Percentiles rank a stretch among this genome's conserved stretches.
Evolutionary conservation across 2,329 filamentous ascomycete genomes (phyloP).

Genomic region (Bipolaris cookei): DNA sequence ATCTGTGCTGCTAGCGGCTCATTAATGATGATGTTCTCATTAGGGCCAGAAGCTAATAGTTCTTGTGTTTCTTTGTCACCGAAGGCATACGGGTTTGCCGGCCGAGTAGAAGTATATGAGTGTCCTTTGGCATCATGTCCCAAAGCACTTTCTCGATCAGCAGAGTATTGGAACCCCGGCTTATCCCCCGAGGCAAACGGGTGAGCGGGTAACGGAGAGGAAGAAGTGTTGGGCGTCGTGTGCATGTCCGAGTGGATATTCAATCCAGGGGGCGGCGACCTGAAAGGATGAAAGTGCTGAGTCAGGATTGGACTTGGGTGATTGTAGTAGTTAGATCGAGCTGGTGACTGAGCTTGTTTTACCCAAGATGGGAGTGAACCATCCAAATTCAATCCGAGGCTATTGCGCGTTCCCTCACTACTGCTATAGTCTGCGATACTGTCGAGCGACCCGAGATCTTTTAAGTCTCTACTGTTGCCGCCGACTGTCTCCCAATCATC

Average conservation of each 20-base stretch:
- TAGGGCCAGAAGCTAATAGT: slow-evolving; percentile 45
- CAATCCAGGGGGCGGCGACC: slow-evolving; percentile 38
- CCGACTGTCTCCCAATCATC: slow-evolving; percentile 48
- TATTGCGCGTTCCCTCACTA: slow-evolving; percentile 32
- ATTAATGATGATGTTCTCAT: slow-evolving; percentile 44
- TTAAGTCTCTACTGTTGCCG: slow-evolving; percentile 22
- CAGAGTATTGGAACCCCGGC: slow-evolving; percentile 21
- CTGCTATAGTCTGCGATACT: slow-evolving; percentile 47
- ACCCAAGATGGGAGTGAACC: slow-evolving; percentile 20
- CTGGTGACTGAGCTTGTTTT: slow-evolving; percentile 17
- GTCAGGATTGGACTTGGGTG: slow-evolving; percentile 33
- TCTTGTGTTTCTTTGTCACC: slow-evolving; percentile 45
- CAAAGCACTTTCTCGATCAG: neutral
- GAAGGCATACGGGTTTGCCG: slow-evolving; percentile 32
- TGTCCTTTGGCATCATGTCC: slow-evolving; percentile 17
- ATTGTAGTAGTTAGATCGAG: slow-evolving; percentile 32
- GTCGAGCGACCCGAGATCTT: slow-evolving; percentile 27
- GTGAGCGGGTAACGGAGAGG: slow-evolving; percentile 15
- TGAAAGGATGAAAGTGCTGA: slow-evolving; percentile 37
- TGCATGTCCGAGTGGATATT: slow-evolving; percentile 11
- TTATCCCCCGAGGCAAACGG: slow-evolving; percentile 25
- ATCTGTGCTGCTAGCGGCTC: slow-evolving; percentile 15
- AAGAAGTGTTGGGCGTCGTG: slow-evolving; percentile 15
- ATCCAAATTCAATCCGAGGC: slow-evolving; percentile 21
- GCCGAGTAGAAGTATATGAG: slow-evolving; percentile 26